phyloP scores from a whole-genome alignment of 495 filamentous ascomycete species.

The Penicillium psychrofluorescens region DNA sequence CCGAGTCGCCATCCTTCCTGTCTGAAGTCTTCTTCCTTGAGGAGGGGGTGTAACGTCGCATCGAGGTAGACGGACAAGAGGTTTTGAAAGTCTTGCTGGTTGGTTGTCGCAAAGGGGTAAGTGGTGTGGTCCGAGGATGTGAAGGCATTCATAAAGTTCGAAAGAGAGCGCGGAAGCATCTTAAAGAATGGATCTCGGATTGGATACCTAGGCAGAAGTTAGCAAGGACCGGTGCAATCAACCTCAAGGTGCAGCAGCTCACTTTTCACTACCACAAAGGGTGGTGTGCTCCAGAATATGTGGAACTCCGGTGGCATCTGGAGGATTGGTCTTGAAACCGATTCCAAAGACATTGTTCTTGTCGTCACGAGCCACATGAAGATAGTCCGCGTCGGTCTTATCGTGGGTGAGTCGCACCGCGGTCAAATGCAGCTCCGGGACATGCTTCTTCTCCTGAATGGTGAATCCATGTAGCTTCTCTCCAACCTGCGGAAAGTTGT shows the following conservation, averaged over 20 bases:
- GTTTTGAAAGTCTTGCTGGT: constrained; percentile 88
- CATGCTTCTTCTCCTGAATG: constrained; percentile 75
- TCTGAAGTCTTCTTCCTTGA: constrained; percentile 85
- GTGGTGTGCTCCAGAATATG: constrained; percentile 98
- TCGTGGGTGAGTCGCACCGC: constrained; percentile 85
- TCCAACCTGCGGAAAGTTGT: constrained; percentile 66
- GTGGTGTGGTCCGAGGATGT: constrained; percentile 95
- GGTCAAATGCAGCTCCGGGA: constrained; percentile 88
- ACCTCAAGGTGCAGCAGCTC: constrained; percentile 8
- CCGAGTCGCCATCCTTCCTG: constrained; percentile 97
- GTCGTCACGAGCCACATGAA: constrained; percentile 90
- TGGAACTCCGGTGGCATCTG: constrained; percentile 90
- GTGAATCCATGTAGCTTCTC: constrained; percentile 91
- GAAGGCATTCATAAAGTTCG: constrained; percentile 99
- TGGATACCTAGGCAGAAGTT: constrained; percentile 59
- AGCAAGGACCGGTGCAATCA: constrained; percentile 2
- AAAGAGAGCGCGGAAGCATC: constrained; percentile 94
- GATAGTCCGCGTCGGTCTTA: constrained; percentile 89
- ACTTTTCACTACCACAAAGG: constrained; percentile 95
- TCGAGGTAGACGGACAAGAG: constrained; percentile 95
- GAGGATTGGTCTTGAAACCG: constrained; percentile 97
- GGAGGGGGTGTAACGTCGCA: constrained; percentile 79
- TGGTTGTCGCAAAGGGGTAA: constrained; percentile 98
- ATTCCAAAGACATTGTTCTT: constrained; percentile 99
- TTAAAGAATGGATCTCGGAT: constrained; percentile 99